Evolutionary conservation across 2,329 filamentous ascomycete species (phyloP).

Genomic region (Triangularia verruculosa): DNA sequence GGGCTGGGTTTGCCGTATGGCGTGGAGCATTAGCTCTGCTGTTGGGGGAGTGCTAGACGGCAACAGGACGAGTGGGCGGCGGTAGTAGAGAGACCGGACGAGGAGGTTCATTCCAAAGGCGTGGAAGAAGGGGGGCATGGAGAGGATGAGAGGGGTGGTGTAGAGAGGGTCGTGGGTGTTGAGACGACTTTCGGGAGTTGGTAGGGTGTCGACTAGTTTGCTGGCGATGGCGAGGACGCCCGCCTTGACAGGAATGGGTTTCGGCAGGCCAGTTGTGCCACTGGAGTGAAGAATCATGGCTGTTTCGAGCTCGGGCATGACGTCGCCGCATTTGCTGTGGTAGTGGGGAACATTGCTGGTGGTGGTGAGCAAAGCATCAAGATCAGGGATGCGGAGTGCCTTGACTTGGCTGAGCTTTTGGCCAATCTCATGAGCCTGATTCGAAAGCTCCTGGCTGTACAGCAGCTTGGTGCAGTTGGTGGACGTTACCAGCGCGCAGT

Average conservation of each 20-base stretch:
- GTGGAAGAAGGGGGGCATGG: constrained; percentile 15
- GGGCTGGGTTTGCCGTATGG: constrained; percentile 6
- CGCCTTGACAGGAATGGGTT: constrained; percentile 13
- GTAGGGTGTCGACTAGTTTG: neutral
- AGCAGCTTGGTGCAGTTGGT: constrained; percentile 13
- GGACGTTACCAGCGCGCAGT: constrained; percentile 1
- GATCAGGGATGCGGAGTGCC: neutral
- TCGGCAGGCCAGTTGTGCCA: constrained; percentile 17
- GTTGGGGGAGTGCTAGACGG: constrained; percentile 8
- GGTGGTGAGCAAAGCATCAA: neutral
- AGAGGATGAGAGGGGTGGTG: constrained; percentile 1
- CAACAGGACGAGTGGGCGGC: constrained; percentile 9
- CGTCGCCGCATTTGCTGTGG: neutral
- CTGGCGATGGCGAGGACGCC: constrained; percentile 7
- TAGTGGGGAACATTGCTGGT: neutral
- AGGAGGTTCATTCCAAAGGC: constrained; percentile 12
- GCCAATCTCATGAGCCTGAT: neutral
- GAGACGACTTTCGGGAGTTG: constrained; percentile 4
- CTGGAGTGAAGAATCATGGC: constrained; percentile 20
- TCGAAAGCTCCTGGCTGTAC: constrained; percentile 1
- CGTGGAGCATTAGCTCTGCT: constrained; percentile 7
- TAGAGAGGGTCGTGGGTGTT: constrained; percentile 4
- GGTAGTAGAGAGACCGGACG: constrained; percentile 14
- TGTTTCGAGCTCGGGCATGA: neutral
- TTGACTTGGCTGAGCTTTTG: neutral